Conservation (phyloP, 2,329 filamentous ascomycete genomes). For the Diatrype stigma region DNA sequence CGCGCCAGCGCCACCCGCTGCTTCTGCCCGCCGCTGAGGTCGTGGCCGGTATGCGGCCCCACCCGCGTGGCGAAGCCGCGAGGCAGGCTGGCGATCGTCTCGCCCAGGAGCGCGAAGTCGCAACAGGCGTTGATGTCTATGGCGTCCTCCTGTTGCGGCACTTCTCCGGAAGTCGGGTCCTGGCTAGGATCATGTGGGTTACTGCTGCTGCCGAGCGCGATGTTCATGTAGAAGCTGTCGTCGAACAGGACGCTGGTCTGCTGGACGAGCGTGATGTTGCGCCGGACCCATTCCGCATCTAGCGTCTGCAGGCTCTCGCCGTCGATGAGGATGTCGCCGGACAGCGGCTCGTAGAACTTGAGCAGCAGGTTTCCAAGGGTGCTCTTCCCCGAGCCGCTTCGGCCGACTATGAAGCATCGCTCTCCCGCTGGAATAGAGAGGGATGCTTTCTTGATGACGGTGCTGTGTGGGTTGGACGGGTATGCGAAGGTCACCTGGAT, state of each 20-base stretch:
- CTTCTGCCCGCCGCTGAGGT: slow-evolving; percentile 78
- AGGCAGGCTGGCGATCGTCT: slow-evolving; percentile 63
- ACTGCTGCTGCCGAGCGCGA: slow-evolving; percentile 64
- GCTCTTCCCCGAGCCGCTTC: slow-evolving; percentile 89
- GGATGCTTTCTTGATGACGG: slow-evolving; percentile 56
- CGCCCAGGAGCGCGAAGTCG: slow-evolving; percentile 63
- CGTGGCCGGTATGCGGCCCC: slow-evolving; percentile 58
- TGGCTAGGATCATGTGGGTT: slow-evolving; percentile 38
- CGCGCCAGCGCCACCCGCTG: slow-evolving; percentile 79
- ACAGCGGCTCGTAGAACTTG: slow-evolving; percentile 66
- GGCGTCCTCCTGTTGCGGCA: no score
- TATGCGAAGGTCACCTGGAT: slow-evolving; percentile 76
- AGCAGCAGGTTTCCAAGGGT: slow-evolving; percentile 78
- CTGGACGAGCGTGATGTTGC: slow-evolving; percentile 76
- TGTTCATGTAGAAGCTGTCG: slow-evolving; percentile 73
- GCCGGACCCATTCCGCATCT: slow-evolving; percentile 67
- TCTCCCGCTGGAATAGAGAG: slow-evolving; percentile 70
- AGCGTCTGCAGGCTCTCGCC: slow-evolving; percentile 57
- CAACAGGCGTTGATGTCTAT: slow-evolving; percentile 54
- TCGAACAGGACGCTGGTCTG: slow-evolving; percentile 80
- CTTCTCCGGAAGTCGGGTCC: slow-evolving; percentile 29
- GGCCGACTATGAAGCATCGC: slow-evolving; percentile 77
- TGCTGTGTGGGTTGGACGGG: slow-evolving; percentile 60
- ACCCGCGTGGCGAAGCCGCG: slow-evolving; percentile 68
- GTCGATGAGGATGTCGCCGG: slow-evolving; percentile 67